Base-by-base conservation (phyloP, 306 rosid species). In the Quillaja saponaria region DNA sequence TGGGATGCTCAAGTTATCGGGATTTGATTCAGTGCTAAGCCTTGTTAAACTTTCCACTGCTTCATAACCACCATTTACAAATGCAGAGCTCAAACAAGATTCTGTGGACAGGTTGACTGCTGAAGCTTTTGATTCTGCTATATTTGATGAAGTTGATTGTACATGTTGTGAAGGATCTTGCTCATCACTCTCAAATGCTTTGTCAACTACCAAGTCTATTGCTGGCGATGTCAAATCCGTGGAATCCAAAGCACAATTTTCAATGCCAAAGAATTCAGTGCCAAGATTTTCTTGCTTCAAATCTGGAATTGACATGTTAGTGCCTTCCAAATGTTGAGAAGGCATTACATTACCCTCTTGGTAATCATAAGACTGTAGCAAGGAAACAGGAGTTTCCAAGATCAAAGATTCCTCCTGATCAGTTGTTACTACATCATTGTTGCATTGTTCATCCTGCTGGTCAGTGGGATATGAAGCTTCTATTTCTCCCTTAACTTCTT, bases 11-110 rank as follows among this genome's bases (percentile, higher is more conserved):
- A 59, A 55, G 79, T 73, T 63, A 55, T 81, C 95, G 45, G 89
- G 49, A 68, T 80, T 82, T 31, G 87, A 87, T 76, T 83, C 91
- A 37, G 81, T 79, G 75, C 96, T 85, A 34, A 71, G 64, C 81
- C 94, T 83, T 76, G 80, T 64, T 61, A 52, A 13, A 66, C 74
- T 74, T 45, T 87, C 88, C 53, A 65, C 71, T 66, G 75, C 53
- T 65, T 80, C 86, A 80, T 60, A 67, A 37, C 55, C 65, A 49
- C 76, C 63, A 56, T 65, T 67, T 75, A 44, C 66, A 67, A 73
- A 33, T 46, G 46, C 15, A 53, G 70, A 51, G 57, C 42, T 51
- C 41, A 53, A 45, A 52, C 13, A 53, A 16, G 40, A 52, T 63
- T 51, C 78, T 51, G 13, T 49, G 59, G 76, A 60, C 34, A 49